Base-by-base conservation (phyloP, 352 stramenopile species). In the Pseudoperonospora humuli region DNA sequence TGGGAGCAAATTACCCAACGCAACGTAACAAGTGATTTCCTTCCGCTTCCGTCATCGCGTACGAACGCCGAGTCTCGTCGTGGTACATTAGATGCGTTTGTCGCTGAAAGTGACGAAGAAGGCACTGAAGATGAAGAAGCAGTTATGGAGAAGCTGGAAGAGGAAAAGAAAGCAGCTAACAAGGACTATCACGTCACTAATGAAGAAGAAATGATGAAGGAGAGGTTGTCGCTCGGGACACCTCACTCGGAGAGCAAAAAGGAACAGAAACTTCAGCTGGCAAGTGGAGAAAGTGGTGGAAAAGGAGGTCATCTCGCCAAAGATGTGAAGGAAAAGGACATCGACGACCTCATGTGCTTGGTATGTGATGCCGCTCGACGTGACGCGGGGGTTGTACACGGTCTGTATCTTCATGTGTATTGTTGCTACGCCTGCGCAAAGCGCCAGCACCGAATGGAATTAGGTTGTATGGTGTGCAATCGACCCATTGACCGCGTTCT, bases 401-500 rank as follows among this genome's bases (percentile, higher is more conserved):
- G 79, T 24, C 57, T 86, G 37, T 93, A 89, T 41, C 54, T 91
- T 6, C 81, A 93, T 34, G 75, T 84, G 23, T 90, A 91, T 52
- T 78, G 64, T 41, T 93, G 81, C 48, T 93, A 79, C 33, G 62
- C 59, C 6, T 93, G 81, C 45, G 81, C 64, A 5, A 93, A 90
- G 61, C 67, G 60, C 3, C 71, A 86, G 42, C 44, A 68, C 9
- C 61, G 61, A 9, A 40, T 58, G n/a, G 74, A 77, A 33, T 40
- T 51, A 32, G 68, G 64, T 9, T 93, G 81, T 20, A 57, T 77
- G 47, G 78, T 91, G 5, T 93, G 81, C 58, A 61, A 82, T 21
- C 78, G 79, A n/a, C 68, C 68, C 10, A 93, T 91, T 13, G 78
- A 91, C 28, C 67, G 59, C 3, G 76, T 93, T 23, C 57, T 93